Base-by-base conservation (phyloP, 257 asterid genomes). In the Nicotiana attenuata region DNA sequence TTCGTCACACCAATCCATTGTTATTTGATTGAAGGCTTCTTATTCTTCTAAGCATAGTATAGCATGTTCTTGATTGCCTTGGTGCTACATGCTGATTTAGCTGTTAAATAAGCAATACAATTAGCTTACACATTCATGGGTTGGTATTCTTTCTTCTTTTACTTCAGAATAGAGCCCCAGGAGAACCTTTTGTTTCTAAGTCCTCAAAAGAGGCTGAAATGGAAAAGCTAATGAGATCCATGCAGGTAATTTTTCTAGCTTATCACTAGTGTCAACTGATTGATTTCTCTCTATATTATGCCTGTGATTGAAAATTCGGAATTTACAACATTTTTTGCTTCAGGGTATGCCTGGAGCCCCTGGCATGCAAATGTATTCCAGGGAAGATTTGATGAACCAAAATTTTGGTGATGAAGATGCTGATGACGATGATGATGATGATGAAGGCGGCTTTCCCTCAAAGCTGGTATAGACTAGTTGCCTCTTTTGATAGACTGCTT, bases 321-420 rank as follows among this genome's bases (percentile, higher is more conserved):
- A 41, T n/a, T 31, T 41, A 80, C 60, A 28, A 35, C 47, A 45
- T 59, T 33, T 67, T 56, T 73, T 56, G 57, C 80, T 84, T 61
- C 88, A 94, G 98, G 97, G 93, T 78, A 91, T 93, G 91, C 98
- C 98, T 19, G 98, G 98, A 89, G 97, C 98, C 56, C 98, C 98
- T 1, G 87, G 92, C 75, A 95, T 95, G 98, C 91, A 95, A 90
- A 95, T 95, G 98, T 95, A 92, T 90, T 93, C 98, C 0, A 87
- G 95, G 83, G 98, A 95, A 83, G 98, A 95, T 78, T 88, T 95
- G 86, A 93, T 89, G 97, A 91, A 91, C 81, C 91, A 94, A 82
- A 93, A 90, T 14, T 88, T 92, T 52, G 98, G 98, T 52, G 89
- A 82, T 41, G 97, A 84, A 66, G 95, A 88, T 81, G 97, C 66